Conservation (phyloP, 495 filamentous ascomycete genomes). For the Penicillium malachiteum region DNA sequence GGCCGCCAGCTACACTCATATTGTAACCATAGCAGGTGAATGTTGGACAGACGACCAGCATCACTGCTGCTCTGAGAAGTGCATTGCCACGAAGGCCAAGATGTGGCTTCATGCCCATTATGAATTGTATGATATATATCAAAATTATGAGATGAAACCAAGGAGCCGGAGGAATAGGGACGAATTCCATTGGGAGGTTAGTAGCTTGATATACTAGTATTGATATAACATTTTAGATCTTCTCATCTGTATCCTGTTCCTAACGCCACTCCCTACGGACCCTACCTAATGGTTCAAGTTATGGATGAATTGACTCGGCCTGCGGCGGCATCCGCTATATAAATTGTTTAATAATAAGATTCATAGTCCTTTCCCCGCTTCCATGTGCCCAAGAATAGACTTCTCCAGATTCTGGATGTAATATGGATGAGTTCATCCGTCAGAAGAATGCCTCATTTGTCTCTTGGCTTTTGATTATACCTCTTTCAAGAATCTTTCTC, state of each 20-base stretch:
- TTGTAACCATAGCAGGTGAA: conserved; percentile 56
- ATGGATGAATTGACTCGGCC: not conserved
- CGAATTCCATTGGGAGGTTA: no score
- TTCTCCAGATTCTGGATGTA: not conserved
- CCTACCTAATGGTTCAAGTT: not conserved
- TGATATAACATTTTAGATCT: not conserved
- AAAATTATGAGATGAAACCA: not conserved
- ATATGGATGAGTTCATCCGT: not conserved
- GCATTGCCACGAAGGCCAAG: conserved; percentile 36
- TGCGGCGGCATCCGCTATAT: not conserved
- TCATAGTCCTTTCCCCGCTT: not conserved
- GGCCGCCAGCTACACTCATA: conserved; percentile 45
- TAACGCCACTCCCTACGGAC: not conserved
- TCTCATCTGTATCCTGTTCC: not conserved
- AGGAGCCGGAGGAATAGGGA: not conserved
- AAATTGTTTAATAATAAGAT: not conserved
- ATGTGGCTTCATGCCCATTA: conserved; percentile 28
- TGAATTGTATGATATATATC: conserved; percentile 2
- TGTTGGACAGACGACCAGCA: conserved; percentile 43
- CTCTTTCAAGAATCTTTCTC: not conserved
- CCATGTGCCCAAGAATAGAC: not conserved
- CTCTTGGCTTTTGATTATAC: not conserved
- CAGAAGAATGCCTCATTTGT: not conserved
- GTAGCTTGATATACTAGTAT: not conserved
- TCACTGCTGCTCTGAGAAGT: conserved; percentile 34